Evolutionary conservation across 257 asterid genomes (phyloP).

Genomic region (Nicotiana sylvestris): DNA sequence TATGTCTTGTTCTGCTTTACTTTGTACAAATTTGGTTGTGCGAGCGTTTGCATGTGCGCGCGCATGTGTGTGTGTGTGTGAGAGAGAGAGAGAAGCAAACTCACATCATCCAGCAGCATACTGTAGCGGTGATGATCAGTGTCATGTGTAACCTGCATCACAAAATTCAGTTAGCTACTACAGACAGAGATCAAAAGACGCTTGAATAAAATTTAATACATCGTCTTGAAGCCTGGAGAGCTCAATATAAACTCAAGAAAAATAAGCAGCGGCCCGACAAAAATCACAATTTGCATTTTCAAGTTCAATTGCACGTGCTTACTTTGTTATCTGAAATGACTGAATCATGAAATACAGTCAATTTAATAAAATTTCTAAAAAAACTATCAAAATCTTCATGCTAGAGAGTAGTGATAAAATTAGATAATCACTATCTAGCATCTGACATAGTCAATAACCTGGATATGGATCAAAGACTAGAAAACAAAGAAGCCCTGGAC

Average conservation of each 20-base stretch:
- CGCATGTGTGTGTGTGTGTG: background rate
- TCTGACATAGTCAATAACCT: background rate
- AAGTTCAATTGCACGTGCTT: background rate
- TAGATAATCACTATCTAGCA: background rate
- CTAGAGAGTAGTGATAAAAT: background rate
- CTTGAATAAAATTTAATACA: background rate
- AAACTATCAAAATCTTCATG: background rate
- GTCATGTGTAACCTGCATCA: conserved; percentile 85
- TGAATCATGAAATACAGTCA: background rate
- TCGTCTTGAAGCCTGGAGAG: background rate
- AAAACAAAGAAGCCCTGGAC: background rate
- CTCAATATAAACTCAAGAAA: background rate
- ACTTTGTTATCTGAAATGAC: background rate
- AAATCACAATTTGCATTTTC: background rate
- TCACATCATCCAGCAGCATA: conserved; percentile 99
- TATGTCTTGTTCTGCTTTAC: background rate
- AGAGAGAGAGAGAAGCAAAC: conserved; percentile 20
- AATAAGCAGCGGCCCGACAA: background rate
- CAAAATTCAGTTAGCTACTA: conserved; percentile 11
- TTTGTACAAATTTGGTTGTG: background rate
- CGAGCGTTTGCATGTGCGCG: background rate
- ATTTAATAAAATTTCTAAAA: background rate
- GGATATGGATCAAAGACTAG: background rate
- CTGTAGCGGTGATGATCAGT: conserved; percentile 84
- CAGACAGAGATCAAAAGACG: background rate